Conservation (phyloP, 371 early-diverging fungal species). For the Sporodiniella umbellata region DNA sequence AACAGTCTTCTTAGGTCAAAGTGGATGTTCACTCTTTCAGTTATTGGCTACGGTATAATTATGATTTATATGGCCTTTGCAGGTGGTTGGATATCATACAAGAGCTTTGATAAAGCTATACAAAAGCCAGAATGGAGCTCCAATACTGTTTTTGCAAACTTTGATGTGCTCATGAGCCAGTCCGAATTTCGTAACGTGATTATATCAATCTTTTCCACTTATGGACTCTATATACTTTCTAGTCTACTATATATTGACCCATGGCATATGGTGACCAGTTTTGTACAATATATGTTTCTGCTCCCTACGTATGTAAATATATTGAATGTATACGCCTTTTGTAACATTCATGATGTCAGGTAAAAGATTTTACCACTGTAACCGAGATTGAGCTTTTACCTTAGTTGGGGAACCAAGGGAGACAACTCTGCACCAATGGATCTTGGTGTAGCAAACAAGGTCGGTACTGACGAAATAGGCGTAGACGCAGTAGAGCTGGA, state of each 20-base stretch:
- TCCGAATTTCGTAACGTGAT: slow-evolving; percentile 75
- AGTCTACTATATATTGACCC: slow-evolving; percentile 82
- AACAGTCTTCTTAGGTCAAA: slow-evolving; percentile 43
- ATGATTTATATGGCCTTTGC: slow-evolving; percentile 60
- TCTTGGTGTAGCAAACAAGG: slow-evolving; percentile 49
- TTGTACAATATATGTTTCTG: slow-evolving; percentile 83
- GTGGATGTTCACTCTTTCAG: slow-evolving; percentile 52
- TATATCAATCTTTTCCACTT: slow-evolving; percentile 76
- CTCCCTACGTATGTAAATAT: slow-evolving; percentile 88
- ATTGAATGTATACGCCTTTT: slow-evolving; percentile 88
- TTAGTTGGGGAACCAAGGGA: slow-evolving; percentile 97
- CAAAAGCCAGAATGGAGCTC: slow-evolving; percentile 17
- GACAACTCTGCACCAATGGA: slow-evolving; percentile 55
- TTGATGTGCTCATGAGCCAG: slow-evolving; percentile 20
- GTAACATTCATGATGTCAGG: slow-evolving; percentile 86
- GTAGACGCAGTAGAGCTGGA: slow-evolving; percentile 66
- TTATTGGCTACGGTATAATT: slow-evolving; percentile 49
- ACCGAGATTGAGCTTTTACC: too few relatives aligned
- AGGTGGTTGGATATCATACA: slow-evolving; percentile 42
- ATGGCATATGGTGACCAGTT: slow-evolving; percentile 91
- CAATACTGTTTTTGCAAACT: slow-evolving; percentile 9
- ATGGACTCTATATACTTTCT: slow-evolving; percentile 81
- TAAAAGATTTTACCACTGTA: slow-evolving; percentile 11
- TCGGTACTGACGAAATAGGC: slow-evolving; percentile 29
- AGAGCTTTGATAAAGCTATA: slow-evolving; percentile 29